Evolutionary conservation across 495 filamentous ascomycete species (phyloP), one percentile per base, ranked within the genome.

Genomic region (Penicillium crystallinum): DNA sequence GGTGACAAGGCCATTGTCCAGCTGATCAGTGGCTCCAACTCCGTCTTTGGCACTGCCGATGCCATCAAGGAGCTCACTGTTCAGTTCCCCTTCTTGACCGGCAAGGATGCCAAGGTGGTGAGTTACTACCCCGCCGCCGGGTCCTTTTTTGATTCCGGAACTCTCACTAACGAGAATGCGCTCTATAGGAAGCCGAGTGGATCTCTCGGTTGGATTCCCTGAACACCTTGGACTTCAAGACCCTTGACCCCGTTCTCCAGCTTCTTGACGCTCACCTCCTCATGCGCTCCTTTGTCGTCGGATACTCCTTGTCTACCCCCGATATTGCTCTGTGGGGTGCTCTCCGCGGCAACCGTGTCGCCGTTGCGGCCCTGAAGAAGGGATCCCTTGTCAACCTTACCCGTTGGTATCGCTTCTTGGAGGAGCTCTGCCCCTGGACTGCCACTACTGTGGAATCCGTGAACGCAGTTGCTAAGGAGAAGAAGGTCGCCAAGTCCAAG

Each of bases 341-440:
- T 9, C 77, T 98, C 48, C 84, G 88, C 42, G 87, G 83, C 56
- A 97, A 96, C 73, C 82, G 87, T n/a, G 86, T 91, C 15, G 91
- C 89, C 7, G 74, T 84, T 54, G 83, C 86, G 14, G 87, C 88
- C 59, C 76, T 96, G 54, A 90, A 89, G 69, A 85, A 88, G 62
- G 88, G 83, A 33, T 72, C 80, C 10, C 81, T 95, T 48, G 75
- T 80, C 48, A 96, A 95, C 69, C 68, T 97, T 21, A 81, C 80
- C 43, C 80, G 93, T 53, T 98, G 92, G 93, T 97, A 92, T 70
- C 78, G 73, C 48, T 96, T 87, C 68, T 70, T 98, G 61, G 89
- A 95, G 63, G 83, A 90, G 66, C 77, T 79, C 31, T 87, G 90
- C 64, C 86, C 87, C 6, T 88, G 77, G 77, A 65, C 71, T 17